A percentile compares a stretch with the other conserved stretches of the same genome.
Evolutionary conservation across 345 rosid genomes (phyloP).

Genomic region (Cardiospermum halicacabum): DNA sequence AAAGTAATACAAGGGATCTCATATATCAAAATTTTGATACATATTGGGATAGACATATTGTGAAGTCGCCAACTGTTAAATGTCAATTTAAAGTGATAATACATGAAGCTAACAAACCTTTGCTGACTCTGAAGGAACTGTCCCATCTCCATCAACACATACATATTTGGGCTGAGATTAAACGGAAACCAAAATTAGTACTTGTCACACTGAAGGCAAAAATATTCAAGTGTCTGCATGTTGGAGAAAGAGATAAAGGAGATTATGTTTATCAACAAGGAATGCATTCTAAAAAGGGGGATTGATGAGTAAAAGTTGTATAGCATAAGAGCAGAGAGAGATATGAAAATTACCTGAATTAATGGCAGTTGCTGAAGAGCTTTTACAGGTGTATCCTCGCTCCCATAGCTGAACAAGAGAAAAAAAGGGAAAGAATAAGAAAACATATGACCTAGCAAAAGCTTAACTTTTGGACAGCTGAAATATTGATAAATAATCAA

Average conservation of each 20-base stretch:
- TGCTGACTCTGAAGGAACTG: conserved; percentile 88
- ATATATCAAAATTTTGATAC: not conserved
- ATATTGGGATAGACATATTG: not conserved
- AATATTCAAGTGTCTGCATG: no score
- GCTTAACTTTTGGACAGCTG: not conserved
- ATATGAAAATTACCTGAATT: conserved; percentile 47
- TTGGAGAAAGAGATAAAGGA: not conserved
- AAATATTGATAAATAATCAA: conserved; percentile 9
- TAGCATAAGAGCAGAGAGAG: not conserved
- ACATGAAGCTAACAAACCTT: conserved; percentile 44
- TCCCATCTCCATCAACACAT: conserved; percentile 91
- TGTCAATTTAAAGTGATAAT: not conserved
- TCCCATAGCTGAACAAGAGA: conserved; percentile 70
- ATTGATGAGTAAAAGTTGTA: not conserved
- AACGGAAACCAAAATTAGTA: conserved; percentile 11
- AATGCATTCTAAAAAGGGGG: not conserved
- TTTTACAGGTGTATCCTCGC: conserved; percentile 59
- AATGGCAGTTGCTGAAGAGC: conserved; percentile 52
- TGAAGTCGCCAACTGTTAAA: not conserved
- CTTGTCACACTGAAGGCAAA: not conserved
- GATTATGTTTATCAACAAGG: not conserved
- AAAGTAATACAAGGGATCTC: not conserved
- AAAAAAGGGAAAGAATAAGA: conserved; percentile 10
- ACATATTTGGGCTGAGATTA: conserved; percentile 69
- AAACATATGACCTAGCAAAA: not conserved